Evolutionary conservation across 495 filamentous ascomycete species (phyloP).

Genomic region (Alectoria sarmentosa): DNA sequence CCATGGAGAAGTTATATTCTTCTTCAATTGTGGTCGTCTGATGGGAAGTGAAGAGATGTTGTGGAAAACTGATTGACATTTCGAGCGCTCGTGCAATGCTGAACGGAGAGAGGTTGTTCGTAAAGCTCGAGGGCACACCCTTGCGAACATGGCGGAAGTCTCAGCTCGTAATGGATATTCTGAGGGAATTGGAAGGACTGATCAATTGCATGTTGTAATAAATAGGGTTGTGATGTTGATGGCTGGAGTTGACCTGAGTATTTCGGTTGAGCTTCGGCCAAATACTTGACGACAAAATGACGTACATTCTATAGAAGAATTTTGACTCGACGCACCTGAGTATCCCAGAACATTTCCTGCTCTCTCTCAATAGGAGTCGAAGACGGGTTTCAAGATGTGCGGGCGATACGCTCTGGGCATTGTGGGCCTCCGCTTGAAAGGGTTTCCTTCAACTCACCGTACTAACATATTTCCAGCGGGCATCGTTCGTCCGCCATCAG

Average conservation of each 20-base stretch:
- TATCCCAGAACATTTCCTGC: too few relatives aligned
- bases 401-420: slow-evolving; percentile 76
- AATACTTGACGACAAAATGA: too few relatives aligned
- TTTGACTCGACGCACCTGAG: too few relatives aligned
- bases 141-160: slow-evolving; percentile 11
- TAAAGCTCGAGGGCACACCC: slow-evolving; percentile 9
- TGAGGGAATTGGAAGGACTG: background rate
- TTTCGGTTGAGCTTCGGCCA: too few relatives aligned
- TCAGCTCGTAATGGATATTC: too few relatives aligned
- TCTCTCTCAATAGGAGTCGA: too few relatives aligned
- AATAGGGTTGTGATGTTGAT: too few relatives aligned
- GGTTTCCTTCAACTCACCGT: slow-evolving; percentile 5
- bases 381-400: slow-evolving; percentile 53
- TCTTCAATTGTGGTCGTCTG: background rate
- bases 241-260: too few relatives aligned
- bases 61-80: slow-evolving; percentile 4
- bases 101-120: slow-evolving; percentile 1
- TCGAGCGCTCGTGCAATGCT: slow-evolving; percentile 4
- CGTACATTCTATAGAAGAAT: too few relatives aligned
- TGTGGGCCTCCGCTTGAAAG: slow-evolving; percentile 41
- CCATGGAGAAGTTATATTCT: background rate
- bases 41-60: background rate
- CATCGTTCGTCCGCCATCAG: slow-evolving; percentile 61
- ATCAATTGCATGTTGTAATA: background rate
- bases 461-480: slow-evolving; percentile 33